Evolutionary conservation across 106 monocot genomes (phyloP), one percentile per base, ranked within the genome.

Genomic region (Dendrobium catenatum): DNA sequence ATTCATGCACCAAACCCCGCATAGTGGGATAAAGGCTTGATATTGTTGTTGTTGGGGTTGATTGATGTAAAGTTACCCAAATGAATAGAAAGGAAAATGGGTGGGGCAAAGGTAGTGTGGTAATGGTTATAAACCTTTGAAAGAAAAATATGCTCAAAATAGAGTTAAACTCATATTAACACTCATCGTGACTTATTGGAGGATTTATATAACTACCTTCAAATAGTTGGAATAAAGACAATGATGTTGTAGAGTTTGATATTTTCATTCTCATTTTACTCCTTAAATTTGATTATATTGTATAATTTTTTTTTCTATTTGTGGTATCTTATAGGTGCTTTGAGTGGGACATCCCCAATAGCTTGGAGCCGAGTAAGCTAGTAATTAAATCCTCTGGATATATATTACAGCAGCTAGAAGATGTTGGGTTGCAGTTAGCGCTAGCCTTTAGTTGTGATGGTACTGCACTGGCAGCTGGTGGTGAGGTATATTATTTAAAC

Each of bases 401-500:
- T 51, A 68, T 33, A 22, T 80, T 94, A 15, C 43, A 85, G 73
- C 77, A 89, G 42, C 77, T 97, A 22, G 85, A 88, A 76, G 89
- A 92, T 86, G 82, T 79, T 82, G 92, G 88, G 9, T 74, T 81
- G 51, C 96, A 94, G 55, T 84, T 94, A 75, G 87, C 94, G 64
- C 72, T 97, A 61, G 84, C 90, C 9, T 97, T 97, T 73, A 86
- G 88, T 85, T 74, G 78, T 40, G 94, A 94, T 51, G 96, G 96
- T 84, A 89, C 96, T 31, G 64, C 86, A 67, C 88, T 97, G 79
- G 96, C 92, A 59, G 72, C 85, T 86, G 96, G 96, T 79, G 87
- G 92, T 67, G 96, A 97, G 90, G 96, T 97, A 89, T 70, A 72
- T 48, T 26, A 37, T 33, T 78, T 73, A 47, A 37, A 55, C 46